A percentile compares a stretch with the other conserved stretches of the same genome.
Conservation (phyloP, 305 asterid species). For the Fraxinus paxiana region DNA sequence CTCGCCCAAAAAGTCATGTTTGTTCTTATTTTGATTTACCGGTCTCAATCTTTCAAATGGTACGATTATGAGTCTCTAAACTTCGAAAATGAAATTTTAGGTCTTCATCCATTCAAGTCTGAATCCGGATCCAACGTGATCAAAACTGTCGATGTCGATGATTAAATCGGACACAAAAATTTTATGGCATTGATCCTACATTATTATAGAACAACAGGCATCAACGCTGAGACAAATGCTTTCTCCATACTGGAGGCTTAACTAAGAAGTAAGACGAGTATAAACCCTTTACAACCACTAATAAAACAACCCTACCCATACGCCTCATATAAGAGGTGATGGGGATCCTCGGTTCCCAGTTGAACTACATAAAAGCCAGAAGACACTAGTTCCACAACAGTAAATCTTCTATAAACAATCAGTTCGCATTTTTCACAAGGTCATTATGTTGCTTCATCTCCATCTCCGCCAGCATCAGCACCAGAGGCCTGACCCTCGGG, state of each 20-base stretch:
- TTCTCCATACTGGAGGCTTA: not conserved
- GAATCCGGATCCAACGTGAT: not conserved
- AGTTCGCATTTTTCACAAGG: not conserved
- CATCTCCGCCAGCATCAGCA: slow-evolving; percentile 35
- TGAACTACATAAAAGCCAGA: slow-evolving; percentile 16
- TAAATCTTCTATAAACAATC: slow-evolving; percentile 31
- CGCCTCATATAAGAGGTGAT: not conserved
- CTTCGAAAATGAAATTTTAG: not conserved
- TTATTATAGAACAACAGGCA: slow-evolving; percentile 10
- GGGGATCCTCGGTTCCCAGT: not conserved
- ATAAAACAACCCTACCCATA: slow-evolving; percentile 9
- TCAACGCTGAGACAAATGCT: slow-evolving; percentile 11
- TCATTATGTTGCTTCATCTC: slow-evolving; percentile 44
- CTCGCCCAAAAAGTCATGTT: not conserved
- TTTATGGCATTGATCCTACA: slow-evolving; percentile 10
- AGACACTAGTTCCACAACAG: slow-evolving; percentile 23
- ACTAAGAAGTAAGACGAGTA: not conserved
- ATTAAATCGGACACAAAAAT: not conserved
- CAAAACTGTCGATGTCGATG: not conserved
- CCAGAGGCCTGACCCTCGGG: slow-evolving; percentile 33
- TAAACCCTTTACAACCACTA: slow-evolving; percentile 10
- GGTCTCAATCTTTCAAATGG: not conserved
- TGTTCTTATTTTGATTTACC: not conserved
- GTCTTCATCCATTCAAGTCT: not conserved
- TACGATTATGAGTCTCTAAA: not conserved